phyloP scores from a whole-genome alignment of 805 yeast species.

The Blastobotrys peoriensis region DNA sequence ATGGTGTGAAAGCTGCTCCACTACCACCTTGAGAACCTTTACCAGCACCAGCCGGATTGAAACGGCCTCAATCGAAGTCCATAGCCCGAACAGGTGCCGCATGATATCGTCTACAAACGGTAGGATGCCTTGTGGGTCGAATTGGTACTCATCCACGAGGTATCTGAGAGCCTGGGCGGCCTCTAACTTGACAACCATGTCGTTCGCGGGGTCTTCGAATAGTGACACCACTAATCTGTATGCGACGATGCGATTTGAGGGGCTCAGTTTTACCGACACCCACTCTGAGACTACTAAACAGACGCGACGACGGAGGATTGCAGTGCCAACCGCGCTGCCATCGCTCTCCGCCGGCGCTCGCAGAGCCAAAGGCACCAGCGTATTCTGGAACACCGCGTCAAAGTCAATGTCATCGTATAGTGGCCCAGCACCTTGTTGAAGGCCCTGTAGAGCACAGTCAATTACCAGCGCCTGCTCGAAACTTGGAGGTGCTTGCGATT shows the following conservation, averaged over 20 bases:
- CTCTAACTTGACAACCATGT: conserved; percentile 74
- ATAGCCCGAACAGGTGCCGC: conserved; percentile 41
- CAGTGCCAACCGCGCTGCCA: conserved; percentile 43
- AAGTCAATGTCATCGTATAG: conserved; percentile 63
- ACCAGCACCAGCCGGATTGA: conserved; percentile 75
- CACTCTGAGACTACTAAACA: conserved; percentile 76
- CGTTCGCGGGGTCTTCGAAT: conserved; percentile 49
- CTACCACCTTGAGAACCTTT: conserved; percentile 56
- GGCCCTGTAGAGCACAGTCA: conserved; percentile 77
- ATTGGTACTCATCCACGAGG: conserved; percentile 82
- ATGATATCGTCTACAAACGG: conserved; percentile 57
- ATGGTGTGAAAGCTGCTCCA: conserved; percentile 29
- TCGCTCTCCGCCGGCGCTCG: no score
- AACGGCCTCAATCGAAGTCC: conserved; percentile 46
- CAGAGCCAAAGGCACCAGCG: conserved; percentile 68
- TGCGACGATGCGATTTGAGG: conserved; percentile 49
- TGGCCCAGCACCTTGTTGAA: conserved; percentile 67
- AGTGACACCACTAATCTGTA: conserved; percentile 52
- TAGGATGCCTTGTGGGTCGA: conserved; percentile 58
- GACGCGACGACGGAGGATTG: conserved; percentile 68
- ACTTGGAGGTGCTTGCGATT: conserved; percentile 30
- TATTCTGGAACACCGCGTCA: conserved; percentile 51
- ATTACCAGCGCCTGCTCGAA: conserved; percentile 57
- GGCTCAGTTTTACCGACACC: conserved; percentile 61
- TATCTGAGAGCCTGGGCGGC: conserved; percentile 63